Evolutionary conservation across 768 basidiomycete genomes (phyloP).

Genomic region (Lentinula edodes): DNA sequence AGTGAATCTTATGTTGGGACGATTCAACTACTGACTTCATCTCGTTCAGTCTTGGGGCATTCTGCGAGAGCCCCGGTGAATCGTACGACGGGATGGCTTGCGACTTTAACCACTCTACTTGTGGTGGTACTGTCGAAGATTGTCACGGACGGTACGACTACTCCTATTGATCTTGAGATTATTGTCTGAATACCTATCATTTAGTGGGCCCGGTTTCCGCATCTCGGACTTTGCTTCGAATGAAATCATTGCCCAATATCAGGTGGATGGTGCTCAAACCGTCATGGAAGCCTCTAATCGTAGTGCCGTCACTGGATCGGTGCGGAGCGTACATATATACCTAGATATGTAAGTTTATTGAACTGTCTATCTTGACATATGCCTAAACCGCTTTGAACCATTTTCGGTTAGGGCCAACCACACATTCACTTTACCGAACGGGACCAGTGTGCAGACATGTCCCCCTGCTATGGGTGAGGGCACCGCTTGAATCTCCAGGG

Average conservation of each 20-base stretch:
- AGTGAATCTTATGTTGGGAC: constrained; percentile 19
- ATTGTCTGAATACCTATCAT: background rate
- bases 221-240: constrained; percentile 75
- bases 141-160: constrained; percentile 62
- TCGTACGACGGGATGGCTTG: constrained; percentile 61
- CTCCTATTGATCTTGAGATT: constrained; percentile 3
- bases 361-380: background rate
- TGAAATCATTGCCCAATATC: constrained; percentile 60
- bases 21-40: background rate
- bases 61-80: constrained; percentile 74
- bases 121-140: constrained; percentile 59
- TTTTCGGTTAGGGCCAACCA: constrained; percentile 47
- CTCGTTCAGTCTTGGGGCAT: constrained; percentile 52
- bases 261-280: constrained; percentile 62
- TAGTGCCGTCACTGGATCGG: constrained; percentile 47
- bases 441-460: constrained; percentile 64
- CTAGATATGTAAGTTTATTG: constrained; percentile 55
- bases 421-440: constrained; percentile 59
- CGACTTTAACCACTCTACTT: constrained; percentile 69
- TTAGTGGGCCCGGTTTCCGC: constrained; percentile 66
- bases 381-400: background rate
- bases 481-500: background rate
- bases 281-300: constrained; percentile 51
- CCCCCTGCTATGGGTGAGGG: constrained; percentile 70
- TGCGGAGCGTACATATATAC: constrained; percentile 67